These are phyloP conservation scores for Pestalotiopsis sp. DNA, from an alignment of 2,329 filamentous ascomycete species.

Conservation along the genomic window DNA sequence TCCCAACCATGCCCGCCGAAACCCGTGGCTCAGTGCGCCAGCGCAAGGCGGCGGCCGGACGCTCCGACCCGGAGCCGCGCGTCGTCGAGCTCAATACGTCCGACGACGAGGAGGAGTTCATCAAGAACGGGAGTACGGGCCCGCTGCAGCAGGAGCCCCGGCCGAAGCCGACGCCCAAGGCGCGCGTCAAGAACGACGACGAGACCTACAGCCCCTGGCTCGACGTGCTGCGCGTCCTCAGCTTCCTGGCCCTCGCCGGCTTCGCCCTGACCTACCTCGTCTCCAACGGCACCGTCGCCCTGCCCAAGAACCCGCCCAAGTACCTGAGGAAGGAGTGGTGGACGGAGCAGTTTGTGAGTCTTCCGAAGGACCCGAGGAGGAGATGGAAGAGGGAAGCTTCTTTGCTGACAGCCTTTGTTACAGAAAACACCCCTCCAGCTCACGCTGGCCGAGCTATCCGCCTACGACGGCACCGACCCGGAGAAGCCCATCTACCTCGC, in stretches of 20 bases:
- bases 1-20: constrained; percentile 18
- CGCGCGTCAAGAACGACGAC: constrained; percentile 64
- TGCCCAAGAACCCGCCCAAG: constrained; percentile 65
- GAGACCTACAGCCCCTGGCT: constrained; percentile 50
- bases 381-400: background rate
- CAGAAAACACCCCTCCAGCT: constrained; percentile 48
- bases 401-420: constrained; percentile 31
- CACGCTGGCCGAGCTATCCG: constrained; percentile 72
- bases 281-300: constrained; percentile 69
- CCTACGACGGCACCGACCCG: constrained; percentile 77
- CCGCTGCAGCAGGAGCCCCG: constrained; percentile 17
- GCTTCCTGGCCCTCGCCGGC: constrained; percentile 66
- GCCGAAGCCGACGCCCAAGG: constrained; percentile 28
- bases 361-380: background rate
- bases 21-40: constrained; percentile 39
- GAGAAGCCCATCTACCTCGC: constrained; percentile 84
- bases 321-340: constrained; percentile 62
- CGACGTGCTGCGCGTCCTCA: constrained; percentile 70
- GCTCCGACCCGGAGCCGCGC: constrained; percentile 18
- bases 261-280: constrained; percentile 75
- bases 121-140: background rate
- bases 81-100: constrained; percentile 29
- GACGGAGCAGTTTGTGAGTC: constrained; percentile 61
- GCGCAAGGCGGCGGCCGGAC: constrained; percentile 38
- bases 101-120: constrained; percentile 4